Base-by-base conservation (phyloP, 129 eudicot genomes). In the Flaveria ramosissima region DNA sequence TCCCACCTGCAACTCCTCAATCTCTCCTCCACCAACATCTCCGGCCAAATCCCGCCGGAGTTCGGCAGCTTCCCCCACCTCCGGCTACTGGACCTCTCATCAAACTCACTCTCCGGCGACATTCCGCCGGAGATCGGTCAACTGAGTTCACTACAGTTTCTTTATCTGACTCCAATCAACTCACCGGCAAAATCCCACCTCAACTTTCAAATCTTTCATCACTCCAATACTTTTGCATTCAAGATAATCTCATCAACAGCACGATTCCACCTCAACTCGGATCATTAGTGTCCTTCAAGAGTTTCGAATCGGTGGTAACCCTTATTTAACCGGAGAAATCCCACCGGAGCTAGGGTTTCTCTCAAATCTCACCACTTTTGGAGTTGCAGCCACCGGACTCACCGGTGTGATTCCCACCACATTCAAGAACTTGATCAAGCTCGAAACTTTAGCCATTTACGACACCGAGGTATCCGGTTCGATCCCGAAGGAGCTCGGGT, bases 341-440 rank as follows among this genome's bases (percentile, higher is more conserved):
- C 98, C 97, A 0, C 70, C 85, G 6, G 85, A 89, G 74, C 82
- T 94, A 30, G 97, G 98, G 12, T 78, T 78, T 1, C 83, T 94
- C 17, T 83, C 89, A 7, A 94, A 94, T 77, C 88, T 94, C 32
- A 91, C 98, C 4, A 91, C 93, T 45, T 85, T 94, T 69, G 98
- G 98, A 26, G 96, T 82, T 6, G 98, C 98, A 3, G 98, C 97
- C n/a, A 94, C 98, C 2, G 93, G 91, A 17, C 83, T 94, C 1
- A 74, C 93, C 6, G 98, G 98, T 2, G 76, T 65, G 9, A 84
- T 94, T 30, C 98, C 98, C 0, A 72, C 90, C 9, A 87, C 97
- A 32, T 89, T 94, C 82, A 93, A 92, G 63, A 94, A 91, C 73
- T 72, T 94, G 82, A 67, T 86, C 39, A 94, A 80, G 80, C 90